Base-by-base conservation (phyloP, 2,329 filamentous ascomycete genomes). In the Arthrobotrys megalospora region DNA sequence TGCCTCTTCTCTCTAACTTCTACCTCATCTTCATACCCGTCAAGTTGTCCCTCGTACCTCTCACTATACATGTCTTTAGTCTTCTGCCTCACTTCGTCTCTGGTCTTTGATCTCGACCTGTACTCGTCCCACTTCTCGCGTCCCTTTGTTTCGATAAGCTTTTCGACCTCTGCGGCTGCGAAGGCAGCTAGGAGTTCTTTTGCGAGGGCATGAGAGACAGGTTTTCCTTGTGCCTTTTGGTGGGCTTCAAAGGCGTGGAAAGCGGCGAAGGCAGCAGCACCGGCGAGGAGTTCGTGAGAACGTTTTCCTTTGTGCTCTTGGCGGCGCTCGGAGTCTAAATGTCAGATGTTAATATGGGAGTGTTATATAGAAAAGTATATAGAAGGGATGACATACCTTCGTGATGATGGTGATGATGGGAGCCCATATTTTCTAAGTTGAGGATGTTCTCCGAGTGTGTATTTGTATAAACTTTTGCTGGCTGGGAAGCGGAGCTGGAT, bases 171-270 rank as follows among this genome's bases (percentile, higher is more conserved):
- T 79, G 89, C 91, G 58, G 89, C 92, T 32, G 91, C 92, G 70
- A 94, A 86, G 76, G 90, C 92, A 14, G 88, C 91, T 36, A 95
- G 85, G 52, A 92, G 84, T 86, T 94, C 92, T 87, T 95, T 95
- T 83, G 93, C 93, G 82, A 93, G 91, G 48, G 85, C 86, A 86
- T 95, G 92, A 80, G 87, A 88, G 81, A 94, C 90, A 6, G 88
- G 83, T 86, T 93, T 90, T 85, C 91, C 92, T 83, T 92, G 87
- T 71, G 85, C 86, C 82, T 91, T 90, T 86, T 94, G 91, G 82
- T 89, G 87, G 84, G 94, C 90, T 85, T 94, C 92, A 82, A 90
- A 94, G 21, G 90, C 86, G 87, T 93, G 93, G 88, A 95, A 92
- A 82, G 90, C 93, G 80, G 89, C 91, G 83, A 95, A 95, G 79